Conservation (phyloP, 1,284 basidiomycete species). For the Tremellales sp. region DNA sequence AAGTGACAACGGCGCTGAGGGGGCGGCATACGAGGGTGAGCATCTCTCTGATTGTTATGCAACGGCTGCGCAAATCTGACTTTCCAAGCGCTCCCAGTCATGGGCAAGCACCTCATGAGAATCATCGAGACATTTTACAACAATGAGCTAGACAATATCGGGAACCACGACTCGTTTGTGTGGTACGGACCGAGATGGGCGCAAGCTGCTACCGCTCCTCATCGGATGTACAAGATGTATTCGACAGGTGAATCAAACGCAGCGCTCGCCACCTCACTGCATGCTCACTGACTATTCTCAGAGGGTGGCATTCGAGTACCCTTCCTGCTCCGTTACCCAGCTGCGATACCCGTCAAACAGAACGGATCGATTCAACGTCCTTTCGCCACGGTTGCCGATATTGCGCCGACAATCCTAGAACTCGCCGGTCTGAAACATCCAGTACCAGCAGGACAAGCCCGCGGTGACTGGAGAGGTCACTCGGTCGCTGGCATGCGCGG, state of each 20-base stretch:
- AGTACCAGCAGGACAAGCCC: not conserved
- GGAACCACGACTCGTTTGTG: conserved; percentile 16
- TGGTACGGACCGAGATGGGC: conserved; percentile 30
- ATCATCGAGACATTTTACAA: conserved; percentile 13
- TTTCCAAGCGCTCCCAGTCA: conserved; percentile 14
- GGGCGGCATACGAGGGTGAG: conserved; percentile 10
- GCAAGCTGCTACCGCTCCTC: conserved; percentile 34
- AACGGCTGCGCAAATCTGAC: not conserved
- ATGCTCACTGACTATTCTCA: too few relatives aligned
- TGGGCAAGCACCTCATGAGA: conserved; percentile 22
- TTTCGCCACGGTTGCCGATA: conserved; percentile 42
- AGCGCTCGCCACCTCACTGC: too few relatives aligned
- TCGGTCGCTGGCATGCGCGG: conserved; percentile 12
- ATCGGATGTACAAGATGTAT: conserved; percentile 27
- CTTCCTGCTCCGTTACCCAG: conserved; percentile 16
- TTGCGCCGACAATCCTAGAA: conserved; percentile 37
- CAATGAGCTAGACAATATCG: conserved; percentile 10
- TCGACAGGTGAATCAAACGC: too few relatives aligned
- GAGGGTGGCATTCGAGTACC: conserved; percentile 30
- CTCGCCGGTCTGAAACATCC: conserved; percentile 25
- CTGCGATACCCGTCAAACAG: not conserved
- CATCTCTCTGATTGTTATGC: too few relatives aligned
- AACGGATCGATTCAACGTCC: conserved; percentile 12
- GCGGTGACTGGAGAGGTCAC: conserved; percentile 10
- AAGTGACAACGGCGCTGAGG: conserved; percentile 44